These are phyloP conservation scores for Leucaena leucocephala DNA, from an alignment of 306 rosid species.

Conservation along the genomic window DNA sequence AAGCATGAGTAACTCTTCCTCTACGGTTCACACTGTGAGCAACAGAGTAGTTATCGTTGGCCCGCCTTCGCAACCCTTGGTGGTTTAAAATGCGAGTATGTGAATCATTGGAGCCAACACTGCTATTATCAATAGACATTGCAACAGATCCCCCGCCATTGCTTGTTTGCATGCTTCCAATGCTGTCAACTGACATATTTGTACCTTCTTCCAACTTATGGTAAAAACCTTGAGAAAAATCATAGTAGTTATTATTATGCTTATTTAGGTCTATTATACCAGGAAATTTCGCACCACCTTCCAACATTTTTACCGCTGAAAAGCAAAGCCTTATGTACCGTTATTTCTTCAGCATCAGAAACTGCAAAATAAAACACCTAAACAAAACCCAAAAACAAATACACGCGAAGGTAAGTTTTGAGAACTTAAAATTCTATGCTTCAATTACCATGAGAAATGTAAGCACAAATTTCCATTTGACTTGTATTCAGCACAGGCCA, in stretches of 20 bases:
- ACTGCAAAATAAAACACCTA: slow-evolving; percentile 35
- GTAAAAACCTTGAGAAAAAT: slow-evolving; percentile 90
- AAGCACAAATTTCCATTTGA: not conserved
- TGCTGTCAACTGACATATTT: slow-evolving; percentile 90
- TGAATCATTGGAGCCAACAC: slow-evolving; percentile 96
- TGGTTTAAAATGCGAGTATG: slow-evolving; percentile 91
- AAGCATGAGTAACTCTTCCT: slow-evolving; percentile 88
- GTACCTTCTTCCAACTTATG: slow-evolving; percentile 90
- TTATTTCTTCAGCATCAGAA: slow-evolving; percentile 70
- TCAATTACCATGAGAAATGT: not conserved
- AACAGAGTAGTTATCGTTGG: slow-evolving; percentile 83
- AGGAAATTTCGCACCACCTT: slow-evolving; percentile 74
- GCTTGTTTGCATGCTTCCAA: slow-evolving; percentile 87
- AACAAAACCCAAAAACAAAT: slow-evolving; percentile 44
- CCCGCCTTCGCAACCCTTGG: slow-evolving; percentile 76
- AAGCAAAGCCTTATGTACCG: slow-evolving; percentile 47
- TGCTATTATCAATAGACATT: slow-evolving; percentile 94
- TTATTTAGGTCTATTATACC: slow-evolving; percentile 77
- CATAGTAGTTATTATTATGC: slow-evolving; percentile 65
- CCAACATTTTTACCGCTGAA: slow-evolving; percentile 76
- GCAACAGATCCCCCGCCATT: slow-evolving; percentile 96
- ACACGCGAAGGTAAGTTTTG: not conserved
- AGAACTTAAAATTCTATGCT: not conserved
- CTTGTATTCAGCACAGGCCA: not conserved
- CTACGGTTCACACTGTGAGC: slow-evolving; percentile 79